Evolutionary conservation across 495 filamentous ascomycete genomes (phyloP).

Genomic region (Aspergillus indologenus): DNA sequence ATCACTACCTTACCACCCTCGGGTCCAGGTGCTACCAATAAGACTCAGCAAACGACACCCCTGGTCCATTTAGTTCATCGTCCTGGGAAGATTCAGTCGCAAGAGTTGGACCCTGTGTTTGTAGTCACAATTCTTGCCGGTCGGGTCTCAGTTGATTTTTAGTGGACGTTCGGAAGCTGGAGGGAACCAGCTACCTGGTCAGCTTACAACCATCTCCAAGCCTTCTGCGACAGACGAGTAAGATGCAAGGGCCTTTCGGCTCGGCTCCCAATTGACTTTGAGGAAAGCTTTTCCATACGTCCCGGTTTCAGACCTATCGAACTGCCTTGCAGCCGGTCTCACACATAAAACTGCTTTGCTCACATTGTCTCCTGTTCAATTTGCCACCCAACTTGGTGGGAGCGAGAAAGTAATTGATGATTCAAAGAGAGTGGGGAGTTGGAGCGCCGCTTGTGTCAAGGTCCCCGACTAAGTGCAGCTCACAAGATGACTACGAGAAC

Average conservation of each 20-base stretch:
- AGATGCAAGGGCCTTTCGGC: constrained; percentile 13
- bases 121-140: background rate
- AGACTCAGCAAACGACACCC: background rate
- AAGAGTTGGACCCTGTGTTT: background rate
- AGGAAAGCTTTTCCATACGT: constrained; percentile 11
- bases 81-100: too few relatives aligned
- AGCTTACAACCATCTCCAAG: background rate
- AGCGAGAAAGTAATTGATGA: too few relatives aligned
- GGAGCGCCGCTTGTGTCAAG: background rate
- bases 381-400: background rate
- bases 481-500: too few relatives aligned
- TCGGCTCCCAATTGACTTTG: constrained; percentile 14
- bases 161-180: background rate
- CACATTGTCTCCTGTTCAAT: background rate
- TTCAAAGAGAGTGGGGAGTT: too few relatives aligned
- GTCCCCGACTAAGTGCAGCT: too few relatives aligned
- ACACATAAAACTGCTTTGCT: constrained; percentile 5
- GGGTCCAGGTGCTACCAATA: background rate
- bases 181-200: background rate
- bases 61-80: too few relatives aligned
- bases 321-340: constrained; percentile 27
- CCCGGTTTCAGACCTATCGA: constrained; percentile 21
- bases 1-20: background rate
- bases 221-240: constrained; percentile 1
- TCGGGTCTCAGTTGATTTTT: background rate